phyloP scores from a whole-genome alignment of 495 filamentous ascomycete species.

The Xylaria sp. region DNA sequence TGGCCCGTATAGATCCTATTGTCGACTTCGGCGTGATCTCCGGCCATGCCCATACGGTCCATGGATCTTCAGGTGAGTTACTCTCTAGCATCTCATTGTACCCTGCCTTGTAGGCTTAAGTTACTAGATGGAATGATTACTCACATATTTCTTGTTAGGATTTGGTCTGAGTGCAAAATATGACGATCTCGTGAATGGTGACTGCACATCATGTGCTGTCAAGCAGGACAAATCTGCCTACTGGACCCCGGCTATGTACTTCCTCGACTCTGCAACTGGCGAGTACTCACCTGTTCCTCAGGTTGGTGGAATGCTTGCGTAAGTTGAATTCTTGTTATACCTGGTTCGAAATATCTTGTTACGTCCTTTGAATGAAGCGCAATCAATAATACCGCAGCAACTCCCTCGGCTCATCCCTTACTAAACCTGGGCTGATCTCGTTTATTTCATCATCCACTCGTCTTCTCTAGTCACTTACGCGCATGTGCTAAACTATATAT shows the following conservation, averaged over 20 bases:
- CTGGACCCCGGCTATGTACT: constrained; percentile 72
- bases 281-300: constrained; percentile 57
- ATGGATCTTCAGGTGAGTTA: constrained; percentile 67
- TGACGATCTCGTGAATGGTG: constrained; percentile 56
- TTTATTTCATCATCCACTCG: not conserved
- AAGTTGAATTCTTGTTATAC: constrained; percentile 37
- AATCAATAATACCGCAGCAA: not conserved
- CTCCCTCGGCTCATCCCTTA: not conserved
- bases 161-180: constrained; percentile 56
- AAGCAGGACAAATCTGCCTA: constrained; percentile 72
- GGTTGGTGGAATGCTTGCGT: constrained; percentile 68
- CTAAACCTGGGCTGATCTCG: not conserved
- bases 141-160: constrained; percentile 40
- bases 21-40: constrained; percentile 62
- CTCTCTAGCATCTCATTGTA: not conserved
- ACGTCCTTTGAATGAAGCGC: not conserved
- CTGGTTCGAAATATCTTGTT: not conserved
- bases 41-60: constrained; percentile 76
- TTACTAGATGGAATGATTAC: not conserved
- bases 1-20: constrained; percentile 77
- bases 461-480: not conserved
- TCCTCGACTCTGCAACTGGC: constrained; percentile 57
- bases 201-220: constrained; percentile 71
- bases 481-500: constrained; percentile 31
- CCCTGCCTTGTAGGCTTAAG: not conserved